phyloP scores from a whole-genome alignment of 2,329 filamentous ascomycete genomes.

The Aspergillus hiratsukae region DNA sequence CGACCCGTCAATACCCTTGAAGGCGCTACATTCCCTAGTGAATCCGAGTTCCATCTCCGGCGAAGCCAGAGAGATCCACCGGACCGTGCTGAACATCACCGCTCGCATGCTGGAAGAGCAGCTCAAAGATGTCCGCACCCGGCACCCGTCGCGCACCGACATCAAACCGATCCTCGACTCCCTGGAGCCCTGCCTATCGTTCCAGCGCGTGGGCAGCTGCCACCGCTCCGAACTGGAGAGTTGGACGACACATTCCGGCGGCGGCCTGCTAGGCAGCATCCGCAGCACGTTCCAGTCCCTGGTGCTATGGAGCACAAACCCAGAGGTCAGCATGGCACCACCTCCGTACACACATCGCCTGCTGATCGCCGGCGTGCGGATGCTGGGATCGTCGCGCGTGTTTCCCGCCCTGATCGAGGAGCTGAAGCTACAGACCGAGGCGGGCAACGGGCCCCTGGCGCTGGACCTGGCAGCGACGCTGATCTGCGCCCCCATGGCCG shows the following conservation, averaged over 20 bases:
- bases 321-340: conserved; percentile 49
- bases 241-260: conserved; percentile 46
- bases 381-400: conserved; percentile 39
- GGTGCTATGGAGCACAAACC: conserved; percentile 49
- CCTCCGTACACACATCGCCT: conserved; percentile 55
- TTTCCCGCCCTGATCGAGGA: conserved; percentile 38
- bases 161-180: conserved; percentile 51
- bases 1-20: conserved; percentile 50
- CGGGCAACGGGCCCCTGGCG: conserved; percentile 37
- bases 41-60: conserved; percentile 54
- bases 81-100: conserved; percentile 55
- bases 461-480: conserved; percentile 43
- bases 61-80: conserved; percentile 58
- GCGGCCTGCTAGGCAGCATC: conserved; percentile 46
- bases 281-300: conserved; percentile 50
- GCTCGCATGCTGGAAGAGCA: conserved; percentile 49
- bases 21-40: conserved; percentile 54
- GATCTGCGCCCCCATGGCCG: conserved; percentile 38
- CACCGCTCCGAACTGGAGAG: conserved; percentile 48
- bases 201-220: conserved; percentile 45
- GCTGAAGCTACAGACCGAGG: conserved; percentile 39
- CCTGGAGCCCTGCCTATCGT: conserved; percentile 48
- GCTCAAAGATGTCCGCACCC: conserved; percentile 48
- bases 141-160: conserved; percentile 48
- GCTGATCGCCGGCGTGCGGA: conserved; percentile 40